Evolutionary conservation across 106 monocot genomes (phyloP), one percentile per base, ranked within the genome.

Genomic region (Narthecium ossifragum): DNA sequence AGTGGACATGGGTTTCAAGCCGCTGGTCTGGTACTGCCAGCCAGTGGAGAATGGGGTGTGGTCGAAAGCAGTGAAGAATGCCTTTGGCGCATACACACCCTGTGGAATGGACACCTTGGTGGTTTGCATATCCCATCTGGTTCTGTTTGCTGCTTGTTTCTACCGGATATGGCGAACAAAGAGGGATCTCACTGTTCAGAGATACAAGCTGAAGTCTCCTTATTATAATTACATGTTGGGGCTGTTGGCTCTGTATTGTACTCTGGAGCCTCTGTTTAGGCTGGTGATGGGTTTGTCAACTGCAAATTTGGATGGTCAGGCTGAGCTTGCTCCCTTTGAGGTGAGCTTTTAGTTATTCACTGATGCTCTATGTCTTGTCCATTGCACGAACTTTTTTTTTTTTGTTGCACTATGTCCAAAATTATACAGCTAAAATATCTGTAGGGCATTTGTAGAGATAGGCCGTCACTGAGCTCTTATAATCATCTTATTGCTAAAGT

Each of bases 321-420:
- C 34, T 48, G 57, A 12, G 9, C 46, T 75, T 21, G 49, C 75
- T 20, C 75, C 75, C 5, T 75, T 68, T 63, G 75, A 75, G 75
- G 75, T 75, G 24, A 12, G 23, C 10, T 27, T 37, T 21, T n/a
- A n/a, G 31, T 48, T 15, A 14, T 21, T 47, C 20, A n/a, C 18
- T 48, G 9, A 14, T 14, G 28, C 20, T 34, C n/a, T n/a, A n/a
- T n/a, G n/a, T n/a, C n/a, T n/a, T 43, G 43, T 43, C 43, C 43
- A 43, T 13, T 17, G 18, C 18, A 43, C 12, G 15, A 11, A 39
- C 39, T 39, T 39, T 39, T 6, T 43, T 2, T 43, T 43, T 43
- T 43, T 6, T n/a, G n/a, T n/a, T n/a, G n/a, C n/a, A n/a, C n/a
- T n/a, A n/a, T n/a, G n/a, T n/a, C n/a, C n/a, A n/a, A n/a, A n/a